Evolutionary conservation across 192 early-diverging fungal species (phyloP).

Genomic region (Ambispora gerdemannii): DNA sequence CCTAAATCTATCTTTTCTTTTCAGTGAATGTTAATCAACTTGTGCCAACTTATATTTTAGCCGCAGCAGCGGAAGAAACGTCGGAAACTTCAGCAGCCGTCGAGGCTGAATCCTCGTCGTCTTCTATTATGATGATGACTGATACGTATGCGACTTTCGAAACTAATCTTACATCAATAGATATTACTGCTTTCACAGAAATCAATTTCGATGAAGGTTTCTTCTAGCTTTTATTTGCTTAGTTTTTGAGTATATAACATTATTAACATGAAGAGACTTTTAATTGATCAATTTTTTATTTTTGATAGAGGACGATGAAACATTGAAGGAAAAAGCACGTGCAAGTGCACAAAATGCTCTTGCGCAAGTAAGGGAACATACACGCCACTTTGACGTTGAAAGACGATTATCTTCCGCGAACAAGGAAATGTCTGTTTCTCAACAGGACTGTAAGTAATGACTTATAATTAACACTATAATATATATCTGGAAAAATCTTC

Average conservation of each 20-base stretch:
- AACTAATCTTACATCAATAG: neutral
- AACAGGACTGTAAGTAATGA: slow-evolving; percentile 43
- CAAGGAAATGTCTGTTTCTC: slow-evolving; percentile 40
- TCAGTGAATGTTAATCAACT: neutral
- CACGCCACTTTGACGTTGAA: slow-evolving; percentile 67
- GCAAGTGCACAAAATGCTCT: slow-evolving; percentile 75
- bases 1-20: too few species aligned
- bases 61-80: neutral
- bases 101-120: slow-evolving; percentile 30
- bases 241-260: neutral
- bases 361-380: slow-evolving; percentile 61
- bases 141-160: slow-evolving; percentile 16
- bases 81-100: slow-evolving; percentile 35
- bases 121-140: neutral
- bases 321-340: slow-evolving; percentile 65
- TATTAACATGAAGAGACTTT: neutral
- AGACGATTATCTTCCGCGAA: slow-evolving; percentile 39
- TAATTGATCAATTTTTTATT: neutral
- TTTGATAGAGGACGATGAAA: slow-evolving; percentile 62
- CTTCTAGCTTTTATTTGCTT: neutral
- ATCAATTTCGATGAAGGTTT: slow-evolving; percentile 72
- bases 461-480: neutral
- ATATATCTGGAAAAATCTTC: neutral
- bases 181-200: slow-evolving; percentile 43
- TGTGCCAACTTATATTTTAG: neutral